Percentiles rank a stretch among this genome's conserved stretches.
Conservation (phyloP, 1,284 basidiomycete genomes). For the Sphagnurus paluster region DNA sequence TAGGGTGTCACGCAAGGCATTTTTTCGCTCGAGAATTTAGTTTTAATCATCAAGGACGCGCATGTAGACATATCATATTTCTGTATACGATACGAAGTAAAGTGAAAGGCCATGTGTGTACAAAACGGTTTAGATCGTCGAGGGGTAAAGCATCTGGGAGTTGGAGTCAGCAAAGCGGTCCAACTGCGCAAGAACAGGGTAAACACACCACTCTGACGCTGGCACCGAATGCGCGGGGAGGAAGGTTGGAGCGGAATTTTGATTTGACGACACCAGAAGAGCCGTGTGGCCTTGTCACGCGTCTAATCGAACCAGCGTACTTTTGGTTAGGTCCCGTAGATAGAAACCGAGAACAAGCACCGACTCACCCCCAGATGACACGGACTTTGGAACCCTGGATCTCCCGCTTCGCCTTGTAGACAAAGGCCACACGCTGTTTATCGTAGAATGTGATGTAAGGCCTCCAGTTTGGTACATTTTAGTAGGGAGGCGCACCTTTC, state of each 20-base stretch:
- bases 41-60: slow-evolving; percentile 11
- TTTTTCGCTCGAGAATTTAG: slow-evolving; percentile 5
- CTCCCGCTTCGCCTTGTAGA: slow-evolving; percentile 95
- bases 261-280: slow-evolving; percentile 96
- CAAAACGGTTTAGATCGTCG: slow-evolving; percentile 45
- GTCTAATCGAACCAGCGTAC: slow-evolving; percentile 56
- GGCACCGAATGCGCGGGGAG: slow-evolving; percentile 94
- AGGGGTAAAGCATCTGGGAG: slow-evolving; percentile 60
- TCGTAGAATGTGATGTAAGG: slow-evolving; percentile 2
- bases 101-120: slow-evolving; percentile 36
- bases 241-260: slow-evolving; percentile 97
- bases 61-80: slow-evolving; percentile 39
- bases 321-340: too few relatives aligned
- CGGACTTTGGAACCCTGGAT: slow-evolving; percentile 91
- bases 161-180: slow-evolving; percentile 8
- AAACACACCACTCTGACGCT: slow-evolving; percentile 84
- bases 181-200: slow-evolving; percentile 10
- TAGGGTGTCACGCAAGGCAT: too few relatives aligned
- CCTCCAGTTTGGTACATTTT: background rate
- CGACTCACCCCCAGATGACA: slow-evolving; percentile 91
- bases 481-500: slow-evolving; percentile 72
- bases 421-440: slow-evolving; percentile 95
- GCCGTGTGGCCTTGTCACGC: slow-evolving; percentile 91
- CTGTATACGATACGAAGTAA: slow-evolving; percentile 41
- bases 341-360: too few relatives aligned